A percentile compares a stretch with the other conserved stretches of the same genome.
phyloP scores from a whole-genome alignment of 78 protist genomes.

The Capsaspora owczarzaki region DNA sequence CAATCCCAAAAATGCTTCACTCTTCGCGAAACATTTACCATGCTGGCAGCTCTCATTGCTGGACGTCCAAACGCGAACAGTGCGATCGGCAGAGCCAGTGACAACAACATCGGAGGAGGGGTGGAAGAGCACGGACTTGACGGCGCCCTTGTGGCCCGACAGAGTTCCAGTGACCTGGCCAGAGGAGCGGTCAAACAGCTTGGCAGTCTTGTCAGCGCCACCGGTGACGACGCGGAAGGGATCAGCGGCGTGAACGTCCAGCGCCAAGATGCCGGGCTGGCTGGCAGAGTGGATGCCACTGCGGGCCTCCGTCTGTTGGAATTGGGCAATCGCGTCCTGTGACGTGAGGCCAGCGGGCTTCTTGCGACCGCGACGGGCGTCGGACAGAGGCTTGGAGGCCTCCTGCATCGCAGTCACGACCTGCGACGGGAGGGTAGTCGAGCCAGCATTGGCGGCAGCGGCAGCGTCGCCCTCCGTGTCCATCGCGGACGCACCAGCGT shows the following conservation, averaged over 20 bases:
- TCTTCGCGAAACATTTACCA: neutral
- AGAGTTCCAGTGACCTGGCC: neutral
- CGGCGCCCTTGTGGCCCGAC: conserved; percentile 26
- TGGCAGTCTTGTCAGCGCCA: conserved; percentile 29
- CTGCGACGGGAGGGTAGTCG: neutral
- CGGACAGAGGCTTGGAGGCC: conserved; percentile 10
- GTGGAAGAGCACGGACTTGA: conserved; percentile 31
- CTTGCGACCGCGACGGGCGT: no score
- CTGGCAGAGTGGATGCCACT: neutral
- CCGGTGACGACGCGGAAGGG: conserved; percentile 6
- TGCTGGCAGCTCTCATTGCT: neutral
- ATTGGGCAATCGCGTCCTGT: no score
- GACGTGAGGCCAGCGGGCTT: no score
- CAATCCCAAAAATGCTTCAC: neutral
- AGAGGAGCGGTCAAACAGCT: conserved; percentile 7
- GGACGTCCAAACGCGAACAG: conserved; percentile 14
- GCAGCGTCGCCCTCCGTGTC: neutral
- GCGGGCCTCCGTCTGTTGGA: neutral
- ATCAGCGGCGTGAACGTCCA: neutral
- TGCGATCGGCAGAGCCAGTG: conserved; percentile 12
- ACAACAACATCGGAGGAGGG: conserved; percentile 5
- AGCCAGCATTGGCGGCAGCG: neutral
- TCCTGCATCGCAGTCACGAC: neutral
- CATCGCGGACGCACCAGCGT: neutral
- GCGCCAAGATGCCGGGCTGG: neutral